Evolutionary conservation across 768 basidiomycete species (phyloP), one percentile per base, ranked within the genome.

Genomic region (Boletus sp.): DNA sequence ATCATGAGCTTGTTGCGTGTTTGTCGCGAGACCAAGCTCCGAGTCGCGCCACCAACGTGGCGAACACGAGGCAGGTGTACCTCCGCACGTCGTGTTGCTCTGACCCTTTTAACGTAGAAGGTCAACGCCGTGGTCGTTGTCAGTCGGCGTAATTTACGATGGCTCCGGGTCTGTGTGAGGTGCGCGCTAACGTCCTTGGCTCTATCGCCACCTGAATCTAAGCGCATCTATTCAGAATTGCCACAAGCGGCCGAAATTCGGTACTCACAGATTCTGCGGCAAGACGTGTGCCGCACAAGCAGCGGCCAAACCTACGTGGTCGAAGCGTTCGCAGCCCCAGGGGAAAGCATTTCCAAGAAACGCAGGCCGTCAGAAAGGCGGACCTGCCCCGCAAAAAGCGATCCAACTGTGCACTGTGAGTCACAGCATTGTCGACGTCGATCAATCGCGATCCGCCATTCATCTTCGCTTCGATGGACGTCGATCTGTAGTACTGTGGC

Each of bases 251-350:
- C 81, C 81, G n/a, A 84, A 83, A 64, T 79, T 75, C 49, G 69
- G 72, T 46, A 75, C 75, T 27, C 82, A 83, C 69, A 75, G 73
- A 17, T 85, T 77, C 60, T 85, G 83, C 56, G 73, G 81, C 51
- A 83, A 79, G 68, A 78, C 77, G 10, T 85, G 83, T 57, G 73
- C 74, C 9, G 76, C 81, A 27, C 60, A 80, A 75, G 71, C 69
- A 30, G 63, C 58, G 15, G 42, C 59, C n/a, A 56, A 52, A n/a
- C 45, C 59, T 48, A 47, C 51, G 19, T 44, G 38, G 13, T 15
- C 47, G 15, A 66, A 42, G 35, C 64, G 53, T n/a, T 32, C 60
- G 15, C 63, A 62, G 10, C 25, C 50, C 9, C 52, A 60, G 43
- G 42, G 50, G 10, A 65, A 57, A 47, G 32, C 40, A 27, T 51